These are phyloP conservation scores for Leccinum uliginosum DNA, from an alignment of 768 basidiomycete genomes.

Conservation along the genomic window DNA sequence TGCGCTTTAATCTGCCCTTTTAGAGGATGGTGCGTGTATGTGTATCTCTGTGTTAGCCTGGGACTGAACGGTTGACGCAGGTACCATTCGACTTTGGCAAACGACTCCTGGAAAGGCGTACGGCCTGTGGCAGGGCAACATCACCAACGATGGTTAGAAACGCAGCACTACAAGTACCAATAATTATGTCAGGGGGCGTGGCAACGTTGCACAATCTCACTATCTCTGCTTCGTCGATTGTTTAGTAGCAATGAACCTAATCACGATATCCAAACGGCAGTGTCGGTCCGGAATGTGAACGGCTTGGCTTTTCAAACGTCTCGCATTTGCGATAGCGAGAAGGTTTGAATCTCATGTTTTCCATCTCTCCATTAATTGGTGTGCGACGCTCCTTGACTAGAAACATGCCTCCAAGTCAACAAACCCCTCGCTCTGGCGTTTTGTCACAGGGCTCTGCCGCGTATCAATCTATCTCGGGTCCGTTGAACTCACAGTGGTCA, in stretches of 20 bases:
- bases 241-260: constrained; percentile 9
- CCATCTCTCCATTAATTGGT: background rate
- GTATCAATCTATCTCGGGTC: background rate
- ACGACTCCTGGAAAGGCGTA: constrained; percentile 92
- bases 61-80: constrained; percentile 34
- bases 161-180: background rate
- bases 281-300: background rate
- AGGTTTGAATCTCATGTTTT: background rate
- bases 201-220: constrained; percentile 6
- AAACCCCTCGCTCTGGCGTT: background rate
- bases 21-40: constrained; percentile 66
- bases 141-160: constrained; percentile 35
- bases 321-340: background rate
- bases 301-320: background rate
- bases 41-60: background rate
- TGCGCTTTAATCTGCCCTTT: constrained; percentile 8
- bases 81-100: constrained; percentile 96
- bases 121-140: constrained; percentile 79
- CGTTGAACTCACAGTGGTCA: background rate
- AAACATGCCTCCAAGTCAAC: background rate
- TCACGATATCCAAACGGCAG: constrained; percentile 15
- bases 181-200: constrained; percentile 8
- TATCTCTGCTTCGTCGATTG: constrained; percentile 9
- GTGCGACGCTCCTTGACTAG: background rate
- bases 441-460: background rate